Conservation (phyloP, 208 protist genomes). For the Trypanosomatidae sp. region DNA sequence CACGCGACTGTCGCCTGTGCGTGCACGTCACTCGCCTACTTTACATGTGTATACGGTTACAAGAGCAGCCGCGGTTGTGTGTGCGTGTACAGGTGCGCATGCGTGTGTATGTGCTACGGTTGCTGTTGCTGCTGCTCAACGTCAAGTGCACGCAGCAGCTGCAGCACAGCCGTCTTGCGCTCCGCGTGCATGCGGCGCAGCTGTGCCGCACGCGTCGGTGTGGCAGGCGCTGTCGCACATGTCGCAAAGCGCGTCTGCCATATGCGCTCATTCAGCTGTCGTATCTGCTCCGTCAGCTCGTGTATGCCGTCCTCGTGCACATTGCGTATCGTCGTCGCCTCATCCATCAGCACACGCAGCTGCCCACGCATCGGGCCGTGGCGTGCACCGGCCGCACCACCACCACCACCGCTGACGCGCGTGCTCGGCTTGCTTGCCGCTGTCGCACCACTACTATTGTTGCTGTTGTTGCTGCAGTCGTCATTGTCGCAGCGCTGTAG, state of each 20-base stretch:
- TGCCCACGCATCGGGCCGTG: constrained; percentile 7
- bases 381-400: neutral
- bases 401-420: neutral
- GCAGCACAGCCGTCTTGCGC: too few species aligned
- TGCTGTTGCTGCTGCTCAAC: too few species aligned
- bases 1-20: too few species aligned
- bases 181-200: too few species aligned
- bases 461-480: constrained; percentile 1
- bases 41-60: too few species aligned
- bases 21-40: too few species aligned
- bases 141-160: too few species aligned
- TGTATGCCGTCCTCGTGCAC: constrained; percentile 57
- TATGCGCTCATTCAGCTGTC: constrained; percentile 60
- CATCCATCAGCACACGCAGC: constrained; percentile 43
- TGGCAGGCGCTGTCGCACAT: neutral
- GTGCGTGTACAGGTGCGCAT: too few species aligned
- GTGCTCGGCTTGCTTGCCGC: constrained; percentile 16
- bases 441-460: constrained; percentile 16
- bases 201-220: neutral
- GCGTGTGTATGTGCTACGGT: too few species aligned
- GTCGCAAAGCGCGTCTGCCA: constrained; percentile 57
- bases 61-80: too few species aligned
- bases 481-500: neutral
- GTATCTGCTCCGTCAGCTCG: constrained; percentile 51
- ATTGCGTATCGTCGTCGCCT: constrained; percentile 33